phyloP scores from a whole-genome alignment of 805 yeast genomes.

The Wickerhamomyces tratensis region DNA sequence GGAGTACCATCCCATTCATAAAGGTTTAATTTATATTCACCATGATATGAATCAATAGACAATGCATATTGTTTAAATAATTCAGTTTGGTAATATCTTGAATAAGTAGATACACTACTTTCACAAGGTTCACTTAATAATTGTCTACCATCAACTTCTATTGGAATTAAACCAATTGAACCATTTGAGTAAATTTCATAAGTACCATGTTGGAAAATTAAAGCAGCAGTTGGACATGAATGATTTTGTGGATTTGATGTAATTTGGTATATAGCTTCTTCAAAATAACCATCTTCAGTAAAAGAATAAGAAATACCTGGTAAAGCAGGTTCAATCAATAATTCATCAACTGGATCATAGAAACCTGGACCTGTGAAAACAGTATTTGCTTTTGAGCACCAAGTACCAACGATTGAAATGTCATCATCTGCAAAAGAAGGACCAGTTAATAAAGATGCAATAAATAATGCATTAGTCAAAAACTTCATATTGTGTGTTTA shows the following conservation, averaged over 20 bases:
- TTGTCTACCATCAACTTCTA: slow-evolving; percentile 88
- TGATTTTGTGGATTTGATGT: slow-evolving; percentile 64
- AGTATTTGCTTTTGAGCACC: slow-evolving; percentile 89
- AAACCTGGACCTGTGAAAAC: slow-evolving; percentile 97
- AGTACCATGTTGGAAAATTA: slow-evolving; percentile 85
- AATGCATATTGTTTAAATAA: slow-evolving; percentile 49
- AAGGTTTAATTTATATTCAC: slow-evolving; percentile 66
- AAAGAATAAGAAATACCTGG: slow-evolving; percentile 93
- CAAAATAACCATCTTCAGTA: slow-evolving; percentile 86
- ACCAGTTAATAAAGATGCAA: no score
- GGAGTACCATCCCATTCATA: slow-evolving; percentile 72
- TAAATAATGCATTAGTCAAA: no score
- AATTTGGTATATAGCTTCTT: slow-evolving; percentile 81
- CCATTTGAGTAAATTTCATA: slow-evolving; percentile 60
- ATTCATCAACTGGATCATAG: slow-evolving; percentile 92
- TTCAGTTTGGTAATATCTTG: slow-evolving; percentile 64
- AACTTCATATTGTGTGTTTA: no score
- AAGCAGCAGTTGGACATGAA: slow-evolving; percentile 71
- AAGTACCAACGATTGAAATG: slow-evolving; percentile 63
- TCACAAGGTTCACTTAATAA: slow-evolving; percentile 80
- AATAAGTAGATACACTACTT: slow-evolving; percentile 54
- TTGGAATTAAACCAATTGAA: slow-evolving; percentile 58
- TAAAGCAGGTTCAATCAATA: slow-evolving; percentile 87
- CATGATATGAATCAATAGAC: slow-evolving; percentile 69
- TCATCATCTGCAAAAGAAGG: neutral